Base-by-base conservation (phyloP, 768 basidiomycete species). In the Suillus brevipes region DNA sequence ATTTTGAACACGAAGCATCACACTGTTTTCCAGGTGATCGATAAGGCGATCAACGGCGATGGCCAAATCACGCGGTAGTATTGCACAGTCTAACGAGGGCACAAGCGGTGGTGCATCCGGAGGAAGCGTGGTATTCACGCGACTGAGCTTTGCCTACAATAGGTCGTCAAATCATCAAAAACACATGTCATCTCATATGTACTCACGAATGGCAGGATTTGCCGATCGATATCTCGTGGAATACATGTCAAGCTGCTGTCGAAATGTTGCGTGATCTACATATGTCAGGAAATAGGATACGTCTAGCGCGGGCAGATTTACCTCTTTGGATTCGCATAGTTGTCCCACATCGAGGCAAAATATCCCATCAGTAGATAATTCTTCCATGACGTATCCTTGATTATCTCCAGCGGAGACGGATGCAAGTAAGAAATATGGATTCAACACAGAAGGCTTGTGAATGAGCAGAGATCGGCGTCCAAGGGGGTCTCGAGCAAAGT, bases 401-500 rank as follows among this genome's bases (percentile, higher is more conserved):
- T 82, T 73, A 12, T 68, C 43, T 7, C 89, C 89, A 25, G 79
- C 73, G 6, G 90, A 89, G 4, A 87, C 87, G 1, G 92, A 94
- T 9, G 87, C 74, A 34, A 95, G 77, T 38, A 91, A 71, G 50
- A 94, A 79, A 65, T 82, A 83, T 0, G 89, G 87, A 6, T 77
- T 76, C 20, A 62, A 59, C 1, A 66, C 45, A 16, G 82, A 83
- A 36, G 90, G 89, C 64, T 75, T 79, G 64, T 90, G 90, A 38
- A 92, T 79, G 8, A 97, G 79, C 8, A 97, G 81, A n/a, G 94
- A 95, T 56, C 95, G 84, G 43, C 94, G 84, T 8, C 94, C 94
- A 3, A 95, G 83, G 4, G 93, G 92, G 75, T 97, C 94, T 61
- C 93, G 83, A 18, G 83, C 90, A 71, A 90, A 94, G 76, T 86